These are phyloP conservation scores for Pontederia paniculata DNA, from an alignment of 176 grass and related monocot species.

Conservation along the genomic window DNA sequence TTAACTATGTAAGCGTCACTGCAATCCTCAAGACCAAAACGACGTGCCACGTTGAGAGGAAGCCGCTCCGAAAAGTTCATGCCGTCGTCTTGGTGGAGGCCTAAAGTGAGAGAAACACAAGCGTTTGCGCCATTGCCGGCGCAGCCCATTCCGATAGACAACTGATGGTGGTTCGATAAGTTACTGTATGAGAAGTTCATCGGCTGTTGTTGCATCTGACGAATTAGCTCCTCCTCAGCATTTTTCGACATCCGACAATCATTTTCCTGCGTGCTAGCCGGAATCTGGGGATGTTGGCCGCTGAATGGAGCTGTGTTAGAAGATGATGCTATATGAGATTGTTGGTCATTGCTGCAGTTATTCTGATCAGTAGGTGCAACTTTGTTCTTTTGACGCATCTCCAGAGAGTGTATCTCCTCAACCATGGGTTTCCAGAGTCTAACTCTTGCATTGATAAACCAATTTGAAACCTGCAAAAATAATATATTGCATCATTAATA, in stretches of 20 bases:
- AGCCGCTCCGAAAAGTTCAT: constrained; percentile 48
- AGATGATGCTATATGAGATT: constrained; percentile 33
- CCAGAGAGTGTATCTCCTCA: constrained; percentile 93
- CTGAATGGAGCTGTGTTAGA: not conserved
- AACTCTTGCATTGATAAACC: constrained; percentile 99
- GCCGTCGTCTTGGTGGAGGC: constrained; percentile 78
- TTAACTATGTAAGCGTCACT: constrained; percentile 56
- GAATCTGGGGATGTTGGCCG: too few relatives aligned
- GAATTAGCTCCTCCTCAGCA: constrained; percentile 49
- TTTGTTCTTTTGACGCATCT: constrained; percentile 62
- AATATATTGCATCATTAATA: not conserved
- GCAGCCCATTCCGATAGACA: not conserved
- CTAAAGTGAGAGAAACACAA: constrained; percentile 78
- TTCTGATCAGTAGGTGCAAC: constrained; percentile 31
- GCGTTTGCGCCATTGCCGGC: not conserved
- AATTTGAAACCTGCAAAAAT: constrained; percentile 70
- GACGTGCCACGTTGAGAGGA: constrained; percentile 53
- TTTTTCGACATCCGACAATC: constrained; percentile 26
- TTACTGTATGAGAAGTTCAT: constrained; percentile 34
- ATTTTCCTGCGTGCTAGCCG: constrained; percentile 26
- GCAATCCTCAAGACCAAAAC: constrained; percentile 84
- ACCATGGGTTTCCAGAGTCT: constrained; percentile 98
- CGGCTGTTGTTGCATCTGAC: constrained; percentile 39
- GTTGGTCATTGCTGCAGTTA: constrained; percentile 11
- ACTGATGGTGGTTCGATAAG: constrained; percentile 23